Evolutionary conservation across 1,284 basidiomycete genomes (phyloP).

Genomic region (Dichomitus squalens): DNA sequence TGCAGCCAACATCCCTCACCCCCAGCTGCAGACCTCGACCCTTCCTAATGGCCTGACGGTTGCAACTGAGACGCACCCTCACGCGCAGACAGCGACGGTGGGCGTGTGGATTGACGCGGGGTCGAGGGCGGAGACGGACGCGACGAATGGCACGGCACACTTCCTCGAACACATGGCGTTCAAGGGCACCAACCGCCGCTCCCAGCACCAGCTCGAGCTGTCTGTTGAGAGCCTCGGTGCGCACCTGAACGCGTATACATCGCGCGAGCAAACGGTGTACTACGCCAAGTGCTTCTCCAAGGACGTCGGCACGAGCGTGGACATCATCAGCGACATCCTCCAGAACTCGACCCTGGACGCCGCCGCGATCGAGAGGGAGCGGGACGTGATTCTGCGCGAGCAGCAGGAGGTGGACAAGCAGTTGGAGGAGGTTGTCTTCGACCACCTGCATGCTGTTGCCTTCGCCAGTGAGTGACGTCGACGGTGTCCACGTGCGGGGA

Average conservation of each 20-base stretch:
- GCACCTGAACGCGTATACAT: conserved; percentile 98
- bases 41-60: conserved; percentile 93
- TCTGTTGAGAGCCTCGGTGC: conserved; percentile 99
- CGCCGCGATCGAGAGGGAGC: conserved; percentile 91
- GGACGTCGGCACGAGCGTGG: conserved; percentile 90
- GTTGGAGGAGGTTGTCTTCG: conserved; percentile 97
- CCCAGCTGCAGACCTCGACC: conserved; percentile 86
- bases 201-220: conserved; percentile 91
- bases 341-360: conserved; percentile 96
- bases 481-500: conserved; percentile 1
- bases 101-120: conserved; percentile 99
- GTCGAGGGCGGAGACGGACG: conserved; percentile 92
- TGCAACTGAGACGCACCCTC: conserved; percentile 89
- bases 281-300: conserved; percentile 99
- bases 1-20: conserved; percentile 64
- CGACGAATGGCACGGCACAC: conserved; percentile 95
- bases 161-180: conserved; percentile 99
- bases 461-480: conserved; percentile 75
- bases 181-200: conserved; percentile 91
- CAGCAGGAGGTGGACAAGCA: conserved; percentile 99
- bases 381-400: conserved; percentile 96
- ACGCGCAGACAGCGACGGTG: conserved; percentile 97
- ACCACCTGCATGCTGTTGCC: conserved; percentile 96
- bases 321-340: conserved; percentile 98
- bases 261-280: conserved; percentile 98